Evolutionary conservation across 768 basidiomycete species (phyloP).

Genomic region (Amanita phalloides): DNA sequence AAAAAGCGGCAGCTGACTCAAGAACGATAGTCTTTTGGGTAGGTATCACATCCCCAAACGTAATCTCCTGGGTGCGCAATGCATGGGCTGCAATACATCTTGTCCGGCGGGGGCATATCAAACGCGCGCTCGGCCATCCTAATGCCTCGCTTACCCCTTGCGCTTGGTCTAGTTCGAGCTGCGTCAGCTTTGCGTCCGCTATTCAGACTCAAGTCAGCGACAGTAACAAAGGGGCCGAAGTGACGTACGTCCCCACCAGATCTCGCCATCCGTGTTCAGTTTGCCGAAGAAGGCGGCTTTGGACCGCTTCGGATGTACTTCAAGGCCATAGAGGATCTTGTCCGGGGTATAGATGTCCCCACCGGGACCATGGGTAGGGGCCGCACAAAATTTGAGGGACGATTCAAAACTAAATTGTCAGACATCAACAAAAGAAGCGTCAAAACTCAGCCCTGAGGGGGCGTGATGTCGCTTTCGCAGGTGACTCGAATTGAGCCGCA

Average conservation of each 20-base stretch:
- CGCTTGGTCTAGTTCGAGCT: slow-evolving; percentile 47
- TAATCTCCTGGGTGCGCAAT: slow-evolving; percentile 41
- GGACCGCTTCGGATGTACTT: too few relatives aligned
- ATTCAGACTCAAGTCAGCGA: slow-evolving; percentile 25
- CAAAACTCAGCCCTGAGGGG: too few relatives aligned
- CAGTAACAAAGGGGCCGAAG: slow-evolving; percentile 20
- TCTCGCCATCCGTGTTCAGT: slow-evolving; percentile 50
- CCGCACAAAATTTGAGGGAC: too few relatives aligned
- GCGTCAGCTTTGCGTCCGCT: slow-evolving; percentile 62
- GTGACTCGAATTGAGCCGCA: too few relatives aligned
- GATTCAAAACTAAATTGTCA: too few relatives aligned
- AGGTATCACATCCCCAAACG: slow-evolving; percentile 31
- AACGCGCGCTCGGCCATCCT: slow-evolving; percentile 33
- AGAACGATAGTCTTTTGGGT: slow-evolving; percentile 28
- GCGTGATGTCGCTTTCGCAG: too few relatives aligned
- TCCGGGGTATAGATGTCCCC: too few relatives aligned
- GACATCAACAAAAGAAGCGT: too few relatives aligned
- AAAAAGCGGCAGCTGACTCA: slow-evolving; percentile 35
- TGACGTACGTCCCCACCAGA: slow-evolving; percentile 14
- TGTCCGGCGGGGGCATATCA: slow-evolving; percentile 36
- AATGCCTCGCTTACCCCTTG: slow-evolving; percentile 26
- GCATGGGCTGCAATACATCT: slow-evolving; percentile 56
- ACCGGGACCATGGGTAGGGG: too few relatives aligned
- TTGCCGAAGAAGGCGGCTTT: slow-evolving; percentile 13
- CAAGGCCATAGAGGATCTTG: too few relatives aligned